phyloP scores from a whole-genome alignment of 2,329 filamentous ascomycete species.

The Colletotrichum australisinense region DNA sequence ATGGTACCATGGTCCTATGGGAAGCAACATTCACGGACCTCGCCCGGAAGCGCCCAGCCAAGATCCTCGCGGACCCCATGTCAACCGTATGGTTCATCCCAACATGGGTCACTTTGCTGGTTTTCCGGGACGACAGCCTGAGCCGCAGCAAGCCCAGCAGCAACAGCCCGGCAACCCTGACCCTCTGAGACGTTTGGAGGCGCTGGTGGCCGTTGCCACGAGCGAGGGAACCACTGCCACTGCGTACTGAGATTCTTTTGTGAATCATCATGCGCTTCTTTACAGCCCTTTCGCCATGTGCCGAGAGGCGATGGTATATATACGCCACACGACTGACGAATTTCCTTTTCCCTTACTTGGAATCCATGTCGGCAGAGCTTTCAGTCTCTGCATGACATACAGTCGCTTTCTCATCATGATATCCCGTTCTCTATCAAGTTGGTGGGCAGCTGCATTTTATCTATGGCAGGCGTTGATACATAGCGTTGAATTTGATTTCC shows the following conservation, averaged over 20 bases:
- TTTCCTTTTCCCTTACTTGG: background rate
- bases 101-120: slow-evolving; percentile 64
- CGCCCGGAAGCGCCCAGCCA: slow-evolving; percentile 41
- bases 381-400: slow-evolving; percentile 13
- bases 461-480: slow-evolving; percentile 26
- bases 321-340: slow-evolving; percentile 30
- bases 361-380: slow-evolving; percentile 14
- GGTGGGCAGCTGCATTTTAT: slow-evolving; percentile 20
- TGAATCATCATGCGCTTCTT: background rate
- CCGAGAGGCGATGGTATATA: background rate
- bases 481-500: slow-evolving; percentile 26
- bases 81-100: slow-evolving; percentile 69
- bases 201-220: slow-evolving; percentile 57
- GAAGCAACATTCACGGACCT: slow-evolving; percentile 42
- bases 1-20: slow-evolving; percentile 74
- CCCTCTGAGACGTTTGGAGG: slow-evolving; percentile 52
- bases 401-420: slow-evolving; percentile 31
- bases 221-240: slow-evolving; percentile 56
- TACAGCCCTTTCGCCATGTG: background rate
- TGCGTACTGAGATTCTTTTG: slow-evolving; percentile 46
- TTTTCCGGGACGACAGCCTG: slow-evolving; percentile 55
- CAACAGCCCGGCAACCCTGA: slow-evolving; percentile 40
- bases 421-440: slow-evolving; percentile 16
- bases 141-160: slow-evolving; percentile 38
- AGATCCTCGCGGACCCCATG: slow-evolving; percentile 54